These are phyloP conservation scores for Candida cerambycidarum DNA, from an alignment of 805 yeast species.

Conservation along the genomic window DNA sequence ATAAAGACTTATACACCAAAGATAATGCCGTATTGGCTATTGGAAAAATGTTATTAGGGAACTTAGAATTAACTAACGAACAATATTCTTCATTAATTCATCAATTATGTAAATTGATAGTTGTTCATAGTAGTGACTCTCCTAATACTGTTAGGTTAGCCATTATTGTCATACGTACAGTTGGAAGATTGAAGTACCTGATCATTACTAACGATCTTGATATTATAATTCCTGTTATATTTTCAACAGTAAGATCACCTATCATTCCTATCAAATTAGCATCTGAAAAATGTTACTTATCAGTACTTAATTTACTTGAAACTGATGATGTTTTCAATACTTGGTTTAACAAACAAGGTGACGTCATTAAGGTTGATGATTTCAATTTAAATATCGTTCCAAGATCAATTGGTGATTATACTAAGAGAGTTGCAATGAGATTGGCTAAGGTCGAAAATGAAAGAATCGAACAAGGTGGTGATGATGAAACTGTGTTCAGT, in stretches of 20 bases:
- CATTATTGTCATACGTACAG: conserved; percentile 71
- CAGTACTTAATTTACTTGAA: conserved; percentile 69
- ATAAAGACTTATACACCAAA: conserved; percentile 51
- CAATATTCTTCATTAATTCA: conserved; percentile 43
- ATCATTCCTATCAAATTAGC: conserved; percentile 90
- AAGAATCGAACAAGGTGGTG: conserved; percentile 87
- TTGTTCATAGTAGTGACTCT: conserved; percentile 60
- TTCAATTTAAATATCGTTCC: conserved; percentile 48
- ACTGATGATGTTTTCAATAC: conserved; percentile 57
- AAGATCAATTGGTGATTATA: conserved; percentile 84
- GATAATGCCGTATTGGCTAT: conserved; percentile 79
- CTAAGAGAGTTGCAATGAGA: conserved; percentile 85
- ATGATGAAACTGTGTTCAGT: conserved; percentile 76
- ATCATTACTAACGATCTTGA: conserved; percentile 55
- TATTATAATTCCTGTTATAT: conserved; percentile 67
- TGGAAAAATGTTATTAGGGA: conserved; percentile 67
- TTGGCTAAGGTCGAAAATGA: conserved; percentile 87
- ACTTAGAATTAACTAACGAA: conserved; percentile 44
- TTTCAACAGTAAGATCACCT: conserved; percentile 81
- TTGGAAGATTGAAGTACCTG: conserved; percentile 59
- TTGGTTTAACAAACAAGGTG: conserved; percentile 58
- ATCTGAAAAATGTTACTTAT: conserved; percentile 85
- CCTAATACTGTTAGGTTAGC: conserved; percentile 78
- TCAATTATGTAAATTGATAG: conserved; percentile 49
- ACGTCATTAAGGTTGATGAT: conserved; percentile 35